Conservation (phyloP, 1,284 basidiomycete species). For the Wolfiporia cocos region DNA sequence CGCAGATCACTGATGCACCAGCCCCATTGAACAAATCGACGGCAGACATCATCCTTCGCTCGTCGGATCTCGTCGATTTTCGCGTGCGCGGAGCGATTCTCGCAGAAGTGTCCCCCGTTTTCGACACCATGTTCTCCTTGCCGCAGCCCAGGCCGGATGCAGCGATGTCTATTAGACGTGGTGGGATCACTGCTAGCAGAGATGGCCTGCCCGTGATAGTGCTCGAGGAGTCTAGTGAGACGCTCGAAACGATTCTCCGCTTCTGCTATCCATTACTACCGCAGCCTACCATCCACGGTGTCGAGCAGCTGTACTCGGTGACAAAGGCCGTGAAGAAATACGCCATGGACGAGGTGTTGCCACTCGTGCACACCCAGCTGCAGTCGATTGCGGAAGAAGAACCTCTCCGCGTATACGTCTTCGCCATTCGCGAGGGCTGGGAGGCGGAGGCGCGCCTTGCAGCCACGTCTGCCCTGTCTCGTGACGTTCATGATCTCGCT, state of each 20-base stretch:
- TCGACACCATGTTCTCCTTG: conserved; percentile 12
- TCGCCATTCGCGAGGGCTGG: conserved; percentile 1
- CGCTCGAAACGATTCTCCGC: conserved; percentile 1
- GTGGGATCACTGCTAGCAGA: background rate
- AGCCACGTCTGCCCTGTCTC: background rate
- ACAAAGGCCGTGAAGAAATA: background rate
- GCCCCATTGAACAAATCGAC: conserved; percentile 11
- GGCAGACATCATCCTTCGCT: conserved; percentile 14
- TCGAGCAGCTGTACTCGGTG: background rate
- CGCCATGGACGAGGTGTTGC: background rate
- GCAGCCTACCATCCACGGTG: background rate
- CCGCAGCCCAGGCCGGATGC: conserved; percentile 8
- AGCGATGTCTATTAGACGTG: background rate
- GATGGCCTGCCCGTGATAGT: background rate
- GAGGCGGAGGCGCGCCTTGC: background rate
- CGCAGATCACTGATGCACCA: background rate
- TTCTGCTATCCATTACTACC: conserved; percentile 3
- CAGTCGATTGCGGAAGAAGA: background rate
- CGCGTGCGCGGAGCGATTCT: conserved; percentile 11
- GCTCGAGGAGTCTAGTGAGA: conserved; percentile 1
- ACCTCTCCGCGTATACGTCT: conserved; percentile 2
- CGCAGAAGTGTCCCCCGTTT: conserved; percentile 8
- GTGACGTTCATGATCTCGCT: background rate
- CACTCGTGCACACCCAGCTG: background rate
- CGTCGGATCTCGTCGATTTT: conserved; percentile 13